phyloP scores from a whole-genome alignment of 2,329 filamentous ascomycete species.

The Sphaerulina musiva region DNA sequence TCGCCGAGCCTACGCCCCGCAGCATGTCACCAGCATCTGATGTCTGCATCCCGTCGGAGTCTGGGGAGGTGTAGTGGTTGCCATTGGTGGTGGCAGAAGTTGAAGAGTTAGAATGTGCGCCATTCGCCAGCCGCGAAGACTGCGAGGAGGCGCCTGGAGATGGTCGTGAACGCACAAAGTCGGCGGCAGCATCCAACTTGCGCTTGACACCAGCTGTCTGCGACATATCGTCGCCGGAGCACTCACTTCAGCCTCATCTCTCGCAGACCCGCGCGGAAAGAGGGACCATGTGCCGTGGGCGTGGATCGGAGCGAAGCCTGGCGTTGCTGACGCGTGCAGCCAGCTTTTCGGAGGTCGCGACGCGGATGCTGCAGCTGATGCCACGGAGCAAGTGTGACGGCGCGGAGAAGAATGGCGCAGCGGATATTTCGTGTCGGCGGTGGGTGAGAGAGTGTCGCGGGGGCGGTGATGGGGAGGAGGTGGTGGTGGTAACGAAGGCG shows the following conservation, averaged over 20 bases:
- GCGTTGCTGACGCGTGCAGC: slow-evolving; percentile 1
- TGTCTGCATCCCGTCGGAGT: slow-evolving; percentile 28
- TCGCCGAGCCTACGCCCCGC: slow-evolving; percentile 65
- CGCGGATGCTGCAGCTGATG: slow-evolving; percentile 1
- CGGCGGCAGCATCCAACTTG: slow-evolving; percentile 18
- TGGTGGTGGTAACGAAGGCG: slow-evolving; percentile 3
- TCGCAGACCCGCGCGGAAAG: slow-evolving; percentile 6
- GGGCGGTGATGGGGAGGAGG: slow-evolving; percentile 8
- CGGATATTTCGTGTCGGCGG: slow-evolving; percentile 8
- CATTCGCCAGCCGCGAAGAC: slow-evolving; percentile 13
- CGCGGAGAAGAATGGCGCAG: background rate
- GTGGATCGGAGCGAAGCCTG: background rate
- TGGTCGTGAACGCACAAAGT: slow-evolving; percentile 13
- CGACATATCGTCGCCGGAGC: slow-evolving; percentile 28
- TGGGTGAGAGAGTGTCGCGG: slow-evolving; percentile 5
- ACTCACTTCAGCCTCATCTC: slow-evolving; percentile 19
- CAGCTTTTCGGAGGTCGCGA: slow-evolving; percentile 13
- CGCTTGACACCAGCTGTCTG: slow-evolving; percentile 30
- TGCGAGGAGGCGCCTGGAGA: slow-evolving; percentile 8
- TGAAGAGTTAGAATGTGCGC: slow-evolving; percentile 7
- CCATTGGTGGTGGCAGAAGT: slow-evolving; percentile 12
- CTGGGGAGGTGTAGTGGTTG: slow-evolving; percentile 27
- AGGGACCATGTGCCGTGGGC: background rate
- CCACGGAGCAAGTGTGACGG: background rate
- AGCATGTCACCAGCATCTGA: slow-evolving; percentile 55